Evolutionary conservation across 345 rosid species (phyloP).

Genomic region (Xanthoceras sorbifolium): DNA sequence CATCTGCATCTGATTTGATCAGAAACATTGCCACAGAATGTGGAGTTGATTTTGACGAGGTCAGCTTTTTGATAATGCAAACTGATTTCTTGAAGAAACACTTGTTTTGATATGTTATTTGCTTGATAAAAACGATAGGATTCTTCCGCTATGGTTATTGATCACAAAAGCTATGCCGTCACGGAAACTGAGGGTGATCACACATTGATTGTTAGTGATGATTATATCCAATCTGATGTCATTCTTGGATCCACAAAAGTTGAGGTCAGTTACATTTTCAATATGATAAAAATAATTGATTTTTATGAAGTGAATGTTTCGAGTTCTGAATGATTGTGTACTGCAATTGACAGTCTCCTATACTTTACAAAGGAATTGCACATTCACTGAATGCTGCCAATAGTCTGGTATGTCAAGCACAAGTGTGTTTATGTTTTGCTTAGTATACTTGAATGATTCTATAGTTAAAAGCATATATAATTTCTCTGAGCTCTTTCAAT

Average conservation of each 20-base stretch:
- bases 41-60: conserved; percentile 79
- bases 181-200: conserved; percentile 59
- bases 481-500: background rate
- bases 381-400: conserved; percentile 68
- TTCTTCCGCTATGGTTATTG: conserved; percentile 62
- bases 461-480: background rate
- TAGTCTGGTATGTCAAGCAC: conserved; percentile 42
- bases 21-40: conserved; percentile 57
- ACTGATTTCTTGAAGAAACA: background rate
- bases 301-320: background rate
- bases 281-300: background rate
- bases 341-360: conserved; percentile 51
- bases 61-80: conserved; percentile 25
- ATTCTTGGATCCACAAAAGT: conserved; percentile 56
- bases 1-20: conserved; percentile 61
- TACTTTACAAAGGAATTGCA: conserved; percentile 63
- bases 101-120: background rate
- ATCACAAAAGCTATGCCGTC: conserved; percentile 54
- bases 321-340: conserved; percentile 13
- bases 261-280: conserved; percentile 36
- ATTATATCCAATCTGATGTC: conserved; percentile 52
- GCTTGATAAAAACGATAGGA: conserved; percentile 38
- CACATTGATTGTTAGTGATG: conserved; percentile 59
- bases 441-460: background rate
- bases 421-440: conserved; percentile 8